Evolutionary conservation across 2,329 filamentous ascomycete genomes (phyloP).

Genomic region (Neophaeococcomyces mojaviensis): DNA sequence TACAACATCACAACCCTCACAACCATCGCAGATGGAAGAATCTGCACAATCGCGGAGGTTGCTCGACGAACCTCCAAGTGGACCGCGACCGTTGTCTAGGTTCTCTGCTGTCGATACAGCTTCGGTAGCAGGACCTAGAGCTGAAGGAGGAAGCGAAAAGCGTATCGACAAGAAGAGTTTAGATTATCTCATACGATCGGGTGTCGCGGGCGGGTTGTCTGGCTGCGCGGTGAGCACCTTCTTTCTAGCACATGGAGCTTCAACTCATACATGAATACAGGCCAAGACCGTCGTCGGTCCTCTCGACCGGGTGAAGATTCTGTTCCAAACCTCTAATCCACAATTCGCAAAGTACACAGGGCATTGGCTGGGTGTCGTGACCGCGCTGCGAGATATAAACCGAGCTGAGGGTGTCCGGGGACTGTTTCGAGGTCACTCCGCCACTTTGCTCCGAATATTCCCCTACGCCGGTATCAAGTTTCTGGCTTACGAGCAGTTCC

Average conservation of each 20-base stretch:
- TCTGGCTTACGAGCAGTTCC: constrained; percentile 92
- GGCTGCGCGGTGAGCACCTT: constrained; percentile 69
- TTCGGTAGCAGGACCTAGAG: constrained; percentile 38
- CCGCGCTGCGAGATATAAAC: constrained; percentile 79
- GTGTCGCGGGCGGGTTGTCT: constrained; percentile 79
- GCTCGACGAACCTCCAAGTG: constrained; percentile 24
- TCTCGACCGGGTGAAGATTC: constrained; percentile 94
- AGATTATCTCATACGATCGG: constrained; percentile 77
- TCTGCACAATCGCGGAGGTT: constrained; percentile 22
- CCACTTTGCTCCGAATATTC: constrained; percentile 87
- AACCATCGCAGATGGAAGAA: constrained; percentile 46
- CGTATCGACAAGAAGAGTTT: constrained; percentile 63
- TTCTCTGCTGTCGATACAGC: constrained; percentile 48
- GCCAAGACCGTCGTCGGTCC: constrained; percentile 93
- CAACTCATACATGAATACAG: constrained; percentile 38
- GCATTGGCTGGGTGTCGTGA: constrained; percentile 75
- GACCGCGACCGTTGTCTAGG: constrained; percentile 25
- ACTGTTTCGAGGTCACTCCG: constrained; percentile 88
- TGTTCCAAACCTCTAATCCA: constrained; percentile 92
- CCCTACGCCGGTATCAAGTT: constrained; percentile 98
- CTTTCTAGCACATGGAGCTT: constrained; percentile 15
- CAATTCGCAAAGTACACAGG: constrained; percentile 89
- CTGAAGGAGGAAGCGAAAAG: constrained; percentile 27
- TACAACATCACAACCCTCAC: constrained; percentile 21
- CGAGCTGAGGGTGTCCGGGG: constrained; percentile 63